phyloP scores from a whole-genome alignment of 768 basidiomycete species.

The Lentinula sp. region DNA sequence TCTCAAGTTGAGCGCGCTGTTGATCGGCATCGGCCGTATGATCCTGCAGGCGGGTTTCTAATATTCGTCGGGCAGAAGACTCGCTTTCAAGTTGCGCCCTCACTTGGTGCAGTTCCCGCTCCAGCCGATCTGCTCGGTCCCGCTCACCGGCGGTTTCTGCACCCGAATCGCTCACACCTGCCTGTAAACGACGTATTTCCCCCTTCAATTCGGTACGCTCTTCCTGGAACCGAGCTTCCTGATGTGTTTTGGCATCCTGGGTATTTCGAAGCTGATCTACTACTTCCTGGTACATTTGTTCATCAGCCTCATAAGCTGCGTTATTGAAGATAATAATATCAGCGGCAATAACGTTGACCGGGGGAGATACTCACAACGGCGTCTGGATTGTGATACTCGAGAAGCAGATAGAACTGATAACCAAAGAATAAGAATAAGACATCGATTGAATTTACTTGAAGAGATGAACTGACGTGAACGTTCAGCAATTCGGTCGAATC shows the following conservation, averaged over 20 bases:
- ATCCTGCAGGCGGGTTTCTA: constrained; percentile 61
- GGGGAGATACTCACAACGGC: constrained; percentile 53
- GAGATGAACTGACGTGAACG: constrained; percentile 57
- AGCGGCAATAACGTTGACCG: constrained; percentile 4
- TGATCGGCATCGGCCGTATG: constrained; percentile 49
- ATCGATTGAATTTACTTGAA: constrained; percentile 6
- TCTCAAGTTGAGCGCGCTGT: constrained; percentile 46
- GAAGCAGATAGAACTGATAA: constrained; percentile 70
- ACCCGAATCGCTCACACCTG: constrained; percentile 34
- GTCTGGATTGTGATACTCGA: constrained; percentile 57
- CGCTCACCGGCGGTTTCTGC: constrained; percentile 35
- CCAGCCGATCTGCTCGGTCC: constrained; percentile 48
- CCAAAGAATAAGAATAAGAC: background rate
- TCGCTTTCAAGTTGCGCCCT: constrained; percentile 63
- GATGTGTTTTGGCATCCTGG: constrained; percentile 49
- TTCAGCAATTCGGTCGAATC: constrained; percentile 85
- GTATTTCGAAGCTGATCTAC: constrained; percentile 58
- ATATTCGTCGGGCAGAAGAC: constrained; percentile 47
- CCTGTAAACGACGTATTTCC: constrained; percentile 51
- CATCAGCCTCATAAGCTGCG: constrained; percentile 68
- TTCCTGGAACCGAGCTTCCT: constrained; percentile 54
- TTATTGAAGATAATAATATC: constrained; percentile 1
- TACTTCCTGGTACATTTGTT: constrained; percentile 68
- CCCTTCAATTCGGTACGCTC: constrained; percentile 49
- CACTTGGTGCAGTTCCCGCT: constrained; percentile 59